These are phyloP conservation scores for Aspergillus unguis DNA, from an alignment of 2,329 filamentous ascomycete genomes.

Conservation along the genomic window DNA sequence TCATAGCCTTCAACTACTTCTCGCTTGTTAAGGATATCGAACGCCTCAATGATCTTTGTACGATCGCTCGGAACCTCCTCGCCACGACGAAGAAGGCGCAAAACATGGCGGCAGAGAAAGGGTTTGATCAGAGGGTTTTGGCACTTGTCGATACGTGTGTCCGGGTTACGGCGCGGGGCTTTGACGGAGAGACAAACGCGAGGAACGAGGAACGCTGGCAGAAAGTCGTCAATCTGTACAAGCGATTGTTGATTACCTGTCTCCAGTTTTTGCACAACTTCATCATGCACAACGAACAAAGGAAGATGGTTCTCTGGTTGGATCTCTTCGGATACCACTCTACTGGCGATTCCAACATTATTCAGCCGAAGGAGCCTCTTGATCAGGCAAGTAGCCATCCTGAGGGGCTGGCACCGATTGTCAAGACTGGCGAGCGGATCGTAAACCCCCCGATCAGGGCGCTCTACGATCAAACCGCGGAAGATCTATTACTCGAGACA, in stretches of 20 bases:
- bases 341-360: slow-evolving; percentile 45
- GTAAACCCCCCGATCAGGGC: slow-evolving; percentile 42
- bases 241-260: slow-evolving; percentile 62
- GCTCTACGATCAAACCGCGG: slow-evolving; percentile 43
- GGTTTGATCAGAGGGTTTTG: slow-evolving; percentile 60
- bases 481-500: slow-evolving; percentile 43
- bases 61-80: slow-evolving; percentile 60
- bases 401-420: slow-evolving; percentile 42
- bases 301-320: slow-evolving; percentile 64
- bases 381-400: slow-evolving; percentile 34
- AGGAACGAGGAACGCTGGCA: slow-evolving; percentile 64
- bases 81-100: slow-evolving; percentile 60
- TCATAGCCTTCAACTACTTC: slow-evolving; percentile 60
- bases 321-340: slow-evolving; percentile 61
- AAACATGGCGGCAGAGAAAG: slow-evolving; percentile 58
- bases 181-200: slow-evolving; percentile 61
- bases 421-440: slow-evolving; percentile 42
- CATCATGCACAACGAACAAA: slow-evolving; percentile 62
- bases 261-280: slow-evolving; percentile 67
- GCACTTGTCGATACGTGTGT: slow-evolving; percentile 63
- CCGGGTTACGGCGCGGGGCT: slow-evolving; percentile 61
- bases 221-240: slow-evolving; percentile 63
- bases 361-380: slow-evolving; percentile 42
- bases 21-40: slow-evolving; percentile 61
- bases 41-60: slow-evolving; percentile 59